A percentile compares a stretch with the other conserved stretches of the same genome.
Conservation (phyloP, 192 early-diverging fungal genomes). For the Backusella mclennaniae region DNA sequence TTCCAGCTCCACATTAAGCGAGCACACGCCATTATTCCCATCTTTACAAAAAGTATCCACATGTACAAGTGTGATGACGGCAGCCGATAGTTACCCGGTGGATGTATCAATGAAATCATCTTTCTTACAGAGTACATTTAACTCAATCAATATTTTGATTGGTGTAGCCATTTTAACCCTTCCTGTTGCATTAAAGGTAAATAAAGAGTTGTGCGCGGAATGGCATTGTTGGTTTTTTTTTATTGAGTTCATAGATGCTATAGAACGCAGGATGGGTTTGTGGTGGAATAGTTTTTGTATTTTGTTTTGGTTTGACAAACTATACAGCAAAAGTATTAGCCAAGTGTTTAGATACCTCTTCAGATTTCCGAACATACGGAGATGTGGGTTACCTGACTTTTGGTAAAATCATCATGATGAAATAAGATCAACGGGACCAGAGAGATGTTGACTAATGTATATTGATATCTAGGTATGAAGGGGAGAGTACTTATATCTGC, state of each 20-base stretch:
- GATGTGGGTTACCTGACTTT: constrained; percentile 42
- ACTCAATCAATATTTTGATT: constrained; percentile 61
- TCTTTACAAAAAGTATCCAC: constrained; percentile 21
- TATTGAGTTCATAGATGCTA: neutral
- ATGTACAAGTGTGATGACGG: constrained; percentile 22
- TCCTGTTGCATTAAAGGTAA: constrained; percentile 55
- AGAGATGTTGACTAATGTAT: neutral
- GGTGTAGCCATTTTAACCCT: constrained; percentile 66
- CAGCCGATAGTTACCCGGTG: constrained; percentile 28
- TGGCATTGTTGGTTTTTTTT: neutral
- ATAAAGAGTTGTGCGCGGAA: no score
- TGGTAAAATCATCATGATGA: constrained; percentile 1
- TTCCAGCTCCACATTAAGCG: constrained; percentile 4
- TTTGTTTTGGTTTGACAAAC: constrained; percentile 42
- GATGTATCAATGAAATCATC: constrained; percentile 34
- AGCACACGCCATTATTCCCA: constrained; percentile 16
- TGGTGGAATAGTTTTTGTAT: constrained; percentile 48
- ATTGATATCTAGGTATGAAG: neutral
- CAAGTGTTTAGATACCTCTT: constrained; percentile 43
- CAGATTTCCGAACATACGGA: constrained; percentile 41
- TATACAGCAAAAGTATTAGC: constrained; percentile 63
- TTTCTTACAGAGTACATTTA: constrained; percentile 49
- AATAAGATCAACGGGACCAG: neutral
- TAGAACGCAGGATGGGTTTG: constrained; percentile 56
- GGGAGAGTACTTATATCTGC: constrained; percentile 28